Evolutionary conservation across 2,329 filamentous ascomycete genomes (phyloP).

Genomic region (Fusarium cicatricum): DNA sequence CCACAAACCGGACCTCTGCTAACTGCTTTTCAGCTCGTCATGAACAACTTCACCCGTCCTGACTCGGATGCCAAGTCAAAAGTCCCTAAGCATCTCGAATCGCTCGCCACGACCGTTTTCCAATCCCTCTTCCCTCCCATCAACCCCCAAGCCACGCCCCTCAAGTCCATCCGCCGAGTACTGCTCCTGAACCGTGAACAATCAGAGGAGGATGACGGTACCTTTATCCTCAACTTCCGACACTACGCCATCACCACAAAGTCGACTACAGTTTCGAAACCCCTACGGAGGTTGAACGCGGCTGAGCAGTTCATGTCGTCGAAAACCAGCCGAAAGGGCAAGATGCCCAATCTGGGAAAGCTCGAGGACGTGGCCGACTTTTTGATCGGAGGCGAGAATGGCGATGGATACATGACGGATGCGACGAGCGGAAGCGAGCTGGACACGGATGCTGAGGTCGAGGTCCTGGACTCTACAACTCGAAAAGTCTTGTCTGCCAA

Average conservation of each 20-base stretch:
- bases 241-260: slow-evolving; percentile 97
- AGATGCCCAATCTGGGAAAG: slow-evolving; percentile 86
- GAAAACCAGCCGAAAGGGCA: slow-evolving; percentile 69
- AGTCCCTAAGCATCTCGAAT: slow-evolving; percentile 94
- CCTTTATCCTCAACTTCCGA: slow-evolving; percentile 85
- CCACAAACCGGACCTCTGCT: slow-evolving; percentile 22
- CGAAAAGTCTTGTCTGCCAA: slow-evolving; percentile 68
- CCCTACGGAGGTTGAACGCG: slow-evolving; percentile 82
- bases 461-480: slow-evolving; percentile 74
- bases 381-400: slow-evolving; percentile 82
- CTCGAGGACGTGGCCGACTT: slow-evolving; percentile 95
- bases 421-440: slow-evolving; percentile 86
- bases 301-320: slow-evolving; percentile 78
- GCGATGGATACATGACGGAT: slow-evolving; percentile 84
- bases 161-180: slow-evolving; percentile 91
- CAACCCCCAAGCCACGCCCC: slow-evolving; percentile 86
- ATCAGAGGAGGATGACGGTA: slow-evolving; percentile 65
- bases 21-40: slow-evolving; percentile 72
- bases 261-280: slow-evolving; percentile 82
- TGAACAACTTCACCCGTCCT: slow-evolving; percentile 93
- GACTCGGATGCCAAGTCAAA: slow-evolving; percentile 67
- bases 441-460: slow-evolving; percentile 95
- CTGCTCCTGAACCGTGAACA: slow-evolving; percentile 87
- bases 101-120: slow-evolving; percentile 91
- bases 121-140: slow-evolving; percentile 97